Conservation (phyloP, 2,329 filamentous ascomycete species). For the Arthrobotrys megalospora region DNA sequence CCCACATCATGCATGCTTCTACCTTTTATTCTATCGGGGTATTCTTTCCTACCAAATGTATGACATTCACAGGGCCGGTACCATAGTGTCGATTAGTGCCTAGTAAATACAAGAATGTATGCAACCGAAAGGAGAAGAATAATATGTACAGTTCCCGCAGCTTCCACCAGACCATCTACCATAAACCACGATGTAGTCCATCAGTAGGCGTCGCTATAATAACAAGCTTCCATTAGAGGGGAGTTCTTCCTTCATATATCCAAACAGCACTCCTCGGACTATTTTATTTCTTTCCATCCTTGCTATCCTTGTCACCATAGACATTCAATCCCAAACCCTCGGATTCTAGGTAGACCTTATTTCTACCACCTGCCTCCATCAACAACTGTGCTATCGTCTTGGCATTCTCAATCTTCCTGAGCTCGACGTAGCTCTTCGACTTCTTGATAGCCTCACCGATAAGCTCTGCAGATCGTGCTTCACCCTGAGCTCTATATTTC, state of each 20-base stretch:
- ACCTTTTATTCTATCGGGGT: not conserved
- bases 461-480: slow-evolving; percentile 95
- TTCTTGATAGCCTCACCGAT: slow-evolving; percentile 99
- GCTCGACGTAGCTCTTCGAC: slow-evolving; percentile 94
- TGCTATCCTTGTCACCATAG: slow-evolving; percentile 67
- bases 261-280: not conserved
- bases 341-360: slow-evolving; percentile 93
- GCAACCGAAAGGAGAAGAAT: slow-evolving; percentile 33
- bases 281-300: slow-evolving; percentile 59
- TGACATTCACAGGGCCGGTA: slow-evolving; percentile 16
- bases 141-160: slow-evolving; percentile 56
- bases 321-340: slow-evolving; percentile 94
- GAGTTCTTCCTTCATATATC: slow-evolving; percentile 38
- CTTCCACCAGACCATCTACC: slow-evolving; percentile 1
- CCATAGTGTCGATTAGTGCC: slow-evolving; percentile 55
- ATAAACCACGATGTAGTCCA: not conserved
- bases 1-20: not conserved
- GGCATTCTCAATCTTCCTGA: slow-evolving; percentile 98
- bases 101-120: slow-evolving; percentile 54
- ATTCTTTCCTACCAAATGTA: slow-evolving; percentile 3
- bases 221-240: slow-evolving; percentile 42
- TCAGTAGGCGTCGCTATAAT: not conserved
- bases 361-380: slow-evolving; percentile 87
- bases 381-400: slow-evolving; percentile 87
- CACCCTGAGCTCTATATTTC: slow-evolving; percentile 86